Evolutionary conservation across 441 rosid species (phyloP).

Genomic region (Populus tomentosa): DNA sequence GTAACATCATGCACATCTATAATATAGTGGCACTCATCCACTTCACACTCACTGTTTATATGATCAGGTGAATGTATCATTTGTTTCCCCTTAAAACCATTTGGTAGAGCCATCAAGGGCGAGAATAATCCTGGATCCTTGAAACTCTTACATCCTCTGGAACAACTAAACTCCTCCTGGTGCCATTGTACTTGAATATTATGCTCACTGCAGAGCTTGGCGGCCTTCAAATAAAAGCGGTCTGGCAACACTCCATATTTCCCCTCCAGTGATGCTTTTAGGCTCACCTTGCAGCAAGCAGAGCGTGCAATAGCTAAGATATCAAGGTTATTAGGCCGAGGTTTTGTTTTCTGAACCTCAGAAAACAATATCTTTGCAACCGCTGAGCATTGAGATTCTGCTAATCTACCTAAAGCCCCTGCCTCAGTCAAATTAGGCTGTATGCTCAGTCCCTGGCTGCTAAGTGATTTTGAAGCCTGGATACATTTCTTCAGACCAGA

Average conservation of each 20-base stretch:
- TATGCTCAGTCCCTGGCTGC: slow-evolving; percentile 26
- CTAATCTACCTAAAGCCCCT: slow-evolving; percentile 47
- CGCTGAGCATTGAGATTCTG: slow-evolving; percentile 58
- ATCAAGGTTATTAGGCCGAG: slow-evolving; percentile 82
- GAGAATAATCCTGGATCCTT: slow-evolving; percentile 35
- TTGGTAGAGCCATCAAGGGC: slow-evolving; percentile 43
- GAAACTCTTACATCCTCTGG: slow-evolving; percentile 71
- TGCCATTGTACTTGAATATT: slow-evolving; percentile 88
- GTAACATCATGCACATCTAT: slow-evolving; percentile 58
- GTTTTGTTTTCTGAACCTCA: slow-evolving; percentile 70
- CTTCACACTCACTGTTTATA: slow-evolving; percentile 46
- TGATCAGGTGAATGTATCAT: slow-evolving; percentile 27
- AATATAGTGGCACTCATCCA: slow-evolving; percentile 84
- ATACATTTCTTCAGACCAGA: slow-evolving; percentile 69
- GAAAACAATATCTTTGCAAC: slow-evolving; percentile 71
- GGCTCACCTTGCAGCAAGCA: slow-evolving; percentile 86
- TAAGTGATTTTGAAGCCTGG: slow-evolving; percentile 56
- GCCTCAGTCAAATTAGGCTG: slow-evolving; percentile 34
- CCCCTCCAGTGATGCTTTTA: slow-evolving; percentile 70
- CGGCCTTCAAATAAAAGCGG: slow-evolving; percentile 79
- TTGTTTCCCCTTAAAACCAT: slow-evolving; percentile 24
- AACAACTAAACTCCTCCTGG: slow-evolving; percentile 67
- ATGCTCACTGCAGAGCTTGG: slow-evolving; percentile 91
- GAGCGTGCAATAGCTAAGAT: slow-evolving; percentile 74
- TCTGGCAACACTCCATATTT: slow-evolving; percentile 77